These are phyloP conservation scores for Alternaria triticina DNA, from an alignment of 2,329 filamentous ascomycete species.

Conservation along the genomic window DNA sequence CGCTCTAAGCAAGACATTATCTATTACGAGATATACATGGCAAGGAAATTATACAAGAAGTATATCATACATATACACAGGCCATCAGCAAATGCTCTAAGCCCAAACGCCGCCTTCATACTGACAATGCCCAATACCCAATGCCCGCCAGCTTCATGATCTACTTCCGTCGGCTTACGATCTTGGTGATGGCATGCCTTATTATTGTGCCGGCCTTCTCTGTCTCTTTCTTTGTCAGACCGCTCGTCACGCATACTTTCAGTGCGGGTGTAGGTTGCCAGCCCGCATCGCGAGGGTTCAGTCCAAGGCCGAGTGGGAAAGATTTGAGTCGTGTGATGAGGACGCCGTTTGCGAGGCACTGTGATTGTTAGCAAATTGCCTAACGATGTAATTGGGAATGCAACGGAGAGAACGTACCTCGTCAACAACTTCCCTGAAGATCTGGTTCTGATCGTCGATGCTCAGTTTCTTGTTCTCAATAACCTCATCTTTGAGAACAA, in stretches of 20 bases:
- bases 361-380: conserved; percentile 16
- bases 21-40: conserved; percentile 1
- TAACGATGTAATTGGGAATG: background rate
- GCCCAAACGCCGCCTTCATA: conserved; percentile 6
- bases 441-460: conserved; percentile 77
- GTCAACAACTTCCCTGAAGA: conserved; percentile 92
- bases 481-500: conserved; percentile 84
- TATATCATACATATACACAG: conserved; percentile 1
- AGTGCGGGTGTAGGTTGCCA: conserved; percentile 80
- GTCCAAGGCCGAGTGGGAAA: conserved; percentile 66
- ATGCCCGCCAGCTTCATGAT: background rate
- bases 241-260: conserved; percentile 89
- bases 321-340: conserved; percentile 87
- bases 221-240: conserved; percentile 89
- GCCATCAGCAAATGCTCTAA: background rate
- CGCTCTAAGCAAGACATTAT: background rate
- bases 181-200: conserved; percentile 90
- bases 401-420: conserved; percentile 70
- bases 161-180: conserved; percentile 68
- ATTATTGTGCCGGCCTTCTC: conserved; percentile 91
- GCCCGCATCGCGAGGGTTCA: conserved; percentile 67
- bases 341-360: conserved; percentile 87
- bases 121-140: background rate
- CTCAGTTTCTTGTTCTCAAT: conserved; percentile 72
- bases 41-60: background rate